Percentiles rank a stretch among this genome's conserved stretches.
These are phyloP conservation scores for Talaromyces sp. DNA, from an alignment of 2,329 filamentous ascomycete species.

Conservation along the genomic window DNA sequence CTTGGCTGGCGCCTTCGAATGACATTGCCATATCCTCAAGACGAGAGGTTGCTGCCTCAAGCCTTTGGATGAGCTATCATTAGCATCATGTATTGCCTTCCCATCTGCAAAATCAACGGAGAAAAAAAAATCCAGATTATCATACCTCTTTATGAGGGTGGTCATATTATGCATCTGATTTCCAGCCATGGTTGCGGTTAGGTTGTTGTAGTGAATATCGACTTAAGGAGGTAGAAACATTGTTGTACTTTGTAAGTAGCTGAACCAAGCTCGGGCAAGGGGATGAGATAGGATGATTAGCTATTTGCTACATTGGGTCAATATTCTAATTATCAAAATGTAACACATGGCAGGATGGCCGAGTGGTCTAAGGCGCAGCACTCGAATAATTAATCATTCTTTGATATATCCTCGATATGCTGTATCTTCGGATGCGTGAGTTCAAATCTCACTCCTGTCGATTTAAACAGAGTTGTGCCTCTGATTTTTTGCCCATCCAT, in stretches of 20 bases:
- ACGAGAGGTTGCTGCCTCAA: constrained; percentile 93
- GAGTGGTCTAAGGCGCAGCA: not conserved
- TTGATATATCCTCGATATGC: not conserved
- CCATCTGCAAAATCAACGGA: constrained; percentile 5
- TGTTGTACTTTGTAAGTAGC: not conserved
- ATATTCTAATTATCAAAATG: too few species aligned
- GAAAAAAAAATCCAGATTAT: not conserved
- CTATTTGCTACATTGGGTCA: not conserved
- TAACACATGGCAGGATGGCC: not conserved
- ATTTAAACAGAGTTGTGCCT: not conserved
- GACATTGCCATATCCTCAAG: constrained; percentile 93
- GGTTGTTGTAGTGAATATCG: not conserved
- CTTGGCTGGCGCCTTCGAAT: constrained; percentile 47
- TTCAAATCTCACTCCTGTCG: not conserved
- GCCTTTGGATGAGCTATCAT: constrained; percentile 54
- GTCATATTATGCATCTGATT: constrained; percentile 95
- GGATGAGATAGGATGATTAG: not conserved
- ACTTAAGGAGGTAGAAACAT: not conserved
- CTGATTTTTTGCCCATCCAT: not conserved
- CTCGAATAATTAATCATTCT: not conserved
- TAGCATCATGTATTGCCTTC: constrained; percentile 6
- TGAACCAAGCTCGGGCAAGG: not conserved
- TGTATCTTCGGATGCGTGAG: not conserved
- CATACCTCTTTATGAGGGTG: constrained; percentile 95
- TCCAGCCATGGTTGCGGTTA: constrained; percentile 54